phyloP scores from a whole-genome alignment of 805 yeast species.

The Ogataea methanolica region DNA sequence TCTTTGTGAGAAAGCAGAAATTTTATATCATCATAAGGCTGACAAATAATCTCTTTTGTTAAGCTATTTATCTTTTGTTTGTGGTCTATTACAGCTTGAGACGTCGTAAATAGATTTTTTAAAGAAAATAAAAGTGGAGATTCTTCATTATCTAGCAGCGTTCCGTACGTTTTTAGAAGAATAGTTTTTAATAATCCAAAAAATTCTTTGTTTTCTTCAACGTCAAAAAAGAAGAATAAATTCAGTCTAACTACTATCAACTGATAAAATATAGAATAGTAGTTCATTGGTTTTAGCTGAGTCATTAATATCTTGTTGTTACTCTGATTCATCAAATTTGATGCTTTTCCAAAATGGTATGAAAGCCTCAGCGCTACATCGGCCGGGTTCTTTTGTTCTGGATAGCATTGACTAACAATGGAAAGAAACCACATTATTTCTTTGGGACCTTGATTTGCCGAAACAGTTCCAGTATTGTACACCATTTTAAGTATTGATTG shows the following conservation, averaged over 20 bases:
- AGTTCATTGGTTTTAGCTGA: background rate
- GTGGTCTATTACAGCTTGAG: background rate
- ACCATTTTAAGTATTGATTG: background rate
- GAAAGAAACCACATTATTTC: slow-evolving; percentile 7
- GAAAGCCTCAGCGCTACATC: no score
- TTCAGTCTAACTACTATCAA: slow-evolving; percentile 18
- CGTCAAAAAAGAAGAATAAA: slow-evolving; percentile 15
- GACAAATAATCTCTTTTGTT: slow-evolving; percentile 7
- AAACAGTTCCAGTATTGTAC: no score
- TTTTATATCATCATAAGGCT: slow-evolving; percentile 10
- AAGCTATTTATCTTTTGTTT: slow-evolving; percentile 4
- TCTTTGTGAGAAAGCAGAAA: slow-evolving; percentile 7
- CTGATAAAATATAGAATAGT: slow-evolving; percentile 11
- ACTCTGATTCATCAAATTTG: background rate
- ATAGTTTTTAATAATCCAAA: slow-evolving; percentile 9
- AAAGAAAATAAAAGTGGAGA: slow-evolving; percentile 9
- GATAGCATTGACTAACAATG: slow-evolving; percentile 4
- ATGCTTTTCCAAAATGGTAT: background rate
- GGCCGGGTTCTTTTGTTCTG: background rate
- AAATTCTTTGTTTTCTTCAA: slow-evolving; percentile 20
- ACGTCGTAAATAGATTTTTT: slow-evolving; percentile 3
- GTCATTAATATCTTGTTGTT: background rate
- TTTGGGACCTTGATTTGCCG: no score
- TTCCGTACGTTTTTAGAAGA: slow-evolving; percentile 5
- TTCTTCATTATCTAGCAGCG: slow-evolving; percentile 8